These are phyloP conservation scores for Nothomitra cinnamomea DNA, from an alignment of 2,329 filamentous ascomycete genomes.

Conservation along the genomic window DNA sequence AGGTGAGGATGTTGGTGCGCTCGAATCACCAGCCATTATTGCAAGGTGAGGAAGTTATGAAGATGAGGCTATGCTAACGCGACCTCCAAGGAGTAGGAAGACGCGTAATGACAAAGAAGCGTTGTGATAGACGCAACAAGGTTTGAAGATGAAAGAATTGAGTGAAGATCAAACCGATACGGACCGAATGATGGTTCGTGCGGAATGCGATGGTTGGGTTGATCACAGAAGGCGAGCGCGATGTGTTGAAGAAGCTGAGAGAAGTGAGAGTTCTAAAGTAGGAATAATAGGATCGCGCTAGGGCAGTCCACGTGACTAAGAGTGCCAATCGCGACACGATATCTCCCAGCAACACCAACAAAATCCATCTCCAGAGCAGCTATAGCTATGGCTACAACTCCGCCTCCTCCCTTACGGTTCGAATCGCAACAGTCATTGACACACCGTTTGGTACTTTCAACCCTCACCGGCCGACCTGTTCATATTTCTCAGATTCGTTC, in stretches of 20 bases:
- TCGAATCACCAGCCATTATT: slow-evolving; percentile 1
- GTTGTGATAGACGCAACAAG: not conserved
- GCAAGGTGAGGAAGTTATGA: not conserved
- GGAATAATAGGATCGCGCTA: slow-evolving; percentile 3
- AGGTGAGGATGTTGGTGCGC: not conserved
- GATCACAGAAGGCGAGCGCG: not conserved
- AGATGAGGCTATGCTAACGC: not conserved
- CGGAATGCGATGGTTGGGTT: not conserved
- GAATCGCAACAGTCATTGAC: slow-evolving; percentile 71
- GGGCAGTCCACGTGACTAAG: not conserved
- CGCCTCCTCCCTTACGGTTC: slow-evolving; percentile 46
- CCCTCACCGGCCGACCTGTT: slow-evolving; percentile 73
- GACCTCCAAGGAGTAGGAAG: not conserved
- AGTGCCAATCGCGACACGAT: not conserved
- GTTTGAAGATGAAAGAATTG: not conserved
- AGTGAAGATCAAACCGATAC: not conserved
- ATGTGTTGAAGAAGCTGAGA: not conserved
- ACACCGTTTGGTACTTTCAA: slow-evolving; percentile 73
- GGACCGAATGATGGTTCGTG: not conserved
- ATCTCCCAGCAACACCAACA: not conserved
- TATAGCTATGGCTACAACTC: slow-evolving; percentile 22
- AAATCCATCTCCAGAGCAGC: too few species aligned
- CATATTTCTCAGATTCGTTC: slow-evolving; percentile 91
- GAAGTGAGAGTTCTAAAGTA: not conserved
- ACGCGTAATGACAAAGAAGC: slow-evolving; percentile 1